Evolutionary conservation across 2,329 filamentous ascomycete genomes (phyloP).

Genomic region (Ploettnerulaceae sp.): DNA sequence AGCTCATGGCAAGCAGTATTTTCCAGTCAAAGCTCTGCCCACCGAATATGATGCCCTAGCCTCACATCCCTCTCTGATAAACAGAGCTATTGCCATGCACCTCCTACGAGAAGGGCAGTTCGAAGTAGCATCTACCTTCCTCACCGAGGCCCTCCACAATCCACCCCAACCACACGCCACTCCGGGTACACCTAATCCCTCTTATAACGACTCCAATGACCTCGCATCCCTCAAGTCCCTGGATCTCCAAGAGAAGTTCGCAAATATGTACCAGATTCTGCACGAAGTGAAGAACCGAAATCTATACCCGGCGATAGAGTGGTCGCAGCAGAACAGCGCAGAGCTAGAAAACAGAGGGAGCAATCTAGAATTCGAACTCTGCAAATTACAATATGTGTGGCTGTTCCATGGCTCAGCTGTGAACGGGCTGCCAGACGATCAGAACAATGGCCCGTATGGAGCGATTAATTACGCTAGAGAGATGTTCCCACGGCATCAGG

Average conservation of each 20-base stretch:
- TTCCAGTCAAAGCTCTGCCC: slow-evolving; percentile 56
- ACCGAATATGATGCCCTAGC: slow-evolving; percentile 78
- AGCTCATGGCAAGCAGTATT: slow-evolving; percentile 25
- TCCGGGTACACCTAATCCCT: slow-evolving; percentile 33
- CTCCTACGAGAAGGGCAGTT: slow-evolving; percentile 93
- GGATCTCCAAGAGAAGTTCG: slow-evolving; percentile 74
- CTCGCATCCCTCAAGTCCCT: slow-evolving; percentile 56
- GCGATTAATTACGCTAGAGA: slow-evolving; percentile 72
- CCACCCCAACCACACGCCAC: slow-evolving; percentile 37
- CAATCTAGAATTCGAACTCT: slow-evolving; percentile 92
- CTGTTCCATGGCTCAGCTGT: slow-evolving; percentile 63
- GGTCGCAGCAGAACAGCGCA: slow-evolving; percentile 68
- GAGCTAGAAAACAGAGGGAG: slow-evolving; percentile 77
- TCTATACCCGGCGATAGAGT: slow-evolving; percentile 77
- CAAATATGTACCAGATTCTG: slow-evolving; percentile 86
- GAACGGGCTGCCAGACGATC: slow-evolving; percentile 52
- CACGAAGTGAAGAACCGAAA: slow-evolving; percentile 70
- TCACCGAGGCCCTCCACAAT: slow-evolving; percentile 59
- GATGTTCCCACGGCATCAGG: slow-evolving; percentile 70
- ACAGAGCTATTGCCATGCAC: slow-evolving; percentile 94
- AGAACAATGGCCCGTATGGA: slow-evolving; percentile 50
- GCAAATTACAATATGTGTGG: slow-evolving; percentile 84
- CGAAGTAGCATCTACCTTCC: slow-evolving; percentile 77
- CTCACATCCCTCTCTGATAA: slow-evolving; percentile 71
- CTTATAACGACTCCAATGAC: slow-evolving; percentile 35